Base-by-base conservation (phyloP, 2,329 filamentous ascomycete species). In the Diaporthe humulicola region DNA sequence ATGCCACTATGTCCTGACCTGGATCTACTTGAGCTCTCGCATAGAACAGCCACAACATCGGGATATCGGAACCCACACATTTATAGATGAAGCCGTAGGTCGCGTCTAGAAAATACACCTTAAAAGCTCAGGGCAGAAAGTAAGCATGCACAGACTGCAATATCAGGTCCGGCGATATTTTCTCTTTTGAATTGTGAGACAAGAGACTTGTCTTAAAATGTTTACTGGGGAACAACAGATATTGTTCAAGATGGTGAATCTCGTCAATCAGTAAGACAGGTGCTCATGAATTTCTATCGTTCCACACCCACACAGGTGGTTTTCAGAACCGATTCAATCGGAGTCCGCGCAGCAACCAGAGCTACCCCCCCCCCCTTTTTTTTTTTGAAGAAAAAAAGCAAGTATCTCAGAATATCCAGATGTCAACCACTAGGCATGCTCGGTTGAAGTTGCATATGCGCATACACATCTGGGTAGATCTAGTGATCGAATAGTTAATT, bases 61-160 rank as follows among this genome's bases (percentile, higher is more conserved):
- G 22, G 10, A 22, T 22, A 7, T 36, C 9, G 12, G 33, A n/a
- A n/a, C 10, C 22, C n/a, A 12, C 33, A 3, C 6, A 5, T 61
- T 19, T 15, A 40, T 40, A 4, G 33, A 17, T 40, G 36, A 12
- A 25, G 36, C 19, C 6, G 33, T 9, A 60, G 12, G 14, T 60
- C 36, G 36, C 36, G 0, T 19, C 1, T 22, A 4, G 7, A 2
- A 7, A 42, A 7, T 12, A 0, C 7, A 7, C 10, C 8, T 4
- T 2, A 3, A 57, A 33, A 33, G 5, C 25, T 28, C n/a, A 52
- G 50, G 1, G 15, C 12, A 52, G n/a, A 17, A 12, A 52, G 4
- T 15, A 7, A 52, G 7, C 25, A 52, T n/a, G 17, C 50, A 28
- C 4, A 15, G n/a, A 15, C n/a, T 25, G n/a, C 25, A 10, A n/a